These are phyloP conservation scores for Schwanniomyces occidentalis DNA, from an alignment of 805 yeast genomes.

Conservation along the genomic window DNA sequence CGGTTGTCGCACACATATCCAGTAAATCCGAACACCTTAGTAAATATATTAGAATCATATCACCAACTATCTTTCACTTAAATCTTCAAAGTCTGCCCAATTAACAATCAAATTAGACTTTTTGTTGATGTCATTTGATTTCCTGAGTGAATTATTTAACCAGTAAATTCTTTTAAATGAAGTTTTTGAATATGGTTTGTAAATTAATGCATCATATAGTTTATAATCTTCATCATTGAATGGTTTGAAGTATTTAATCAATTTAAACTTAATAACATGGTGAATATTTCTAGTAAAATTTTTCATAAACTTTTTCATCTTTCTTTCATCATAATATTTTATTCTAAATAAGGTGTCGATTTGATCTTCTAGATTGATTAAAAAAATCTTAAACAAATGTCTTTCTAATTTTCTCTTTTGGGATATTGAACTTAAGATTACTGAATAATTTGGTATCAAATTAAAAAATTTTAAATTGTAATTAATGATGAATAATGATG, in stretches of 20 bases:
- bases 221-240: conserved; percentile 5
- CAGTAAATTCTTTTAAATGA: conserved; percentile 35
- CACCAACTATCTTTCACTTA: conserved; percentile 3
- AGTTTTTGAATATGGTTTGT: conserved; percentile 22
- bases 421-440: conserved; percentile 21
- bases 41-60: background rate
- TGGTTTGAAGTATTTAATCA: conserved; percentile 24
- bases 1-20: conserved; percentile 1
- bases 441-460: conserved; percentile 35
- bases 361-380: conserved; percentile 39
- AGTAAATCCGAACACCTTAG: conserved; percentile 1
- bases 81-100: conserved; percentile 5
- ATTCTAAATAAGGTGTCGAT: conserved; percentile 35
- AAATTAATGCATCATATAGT: conserved; percentile 24
- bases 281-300: conserved; percentile 25
- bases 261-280: conserved; percentile 24
- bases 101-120: conserved; percentile 2
- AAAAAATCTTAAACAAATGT: conserved; percentile 37
- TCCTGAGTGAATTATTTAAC: conserved; percentile 15
- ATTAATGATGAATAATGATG: conserved; percentile 17
- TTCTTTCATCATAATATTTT: conserved; percentile 33
- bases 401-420: conserved; percentile 24
- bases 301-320: conserved; percentile 28
- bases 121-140: background rate
- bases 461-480: conserved; percentile 33